Evolutionary conservation across 2,329 filamentous ascomycete species (phyloP), one percentile per base, ranked within the genome.

Genomic region (Elsinoe necatrix): DNA sequence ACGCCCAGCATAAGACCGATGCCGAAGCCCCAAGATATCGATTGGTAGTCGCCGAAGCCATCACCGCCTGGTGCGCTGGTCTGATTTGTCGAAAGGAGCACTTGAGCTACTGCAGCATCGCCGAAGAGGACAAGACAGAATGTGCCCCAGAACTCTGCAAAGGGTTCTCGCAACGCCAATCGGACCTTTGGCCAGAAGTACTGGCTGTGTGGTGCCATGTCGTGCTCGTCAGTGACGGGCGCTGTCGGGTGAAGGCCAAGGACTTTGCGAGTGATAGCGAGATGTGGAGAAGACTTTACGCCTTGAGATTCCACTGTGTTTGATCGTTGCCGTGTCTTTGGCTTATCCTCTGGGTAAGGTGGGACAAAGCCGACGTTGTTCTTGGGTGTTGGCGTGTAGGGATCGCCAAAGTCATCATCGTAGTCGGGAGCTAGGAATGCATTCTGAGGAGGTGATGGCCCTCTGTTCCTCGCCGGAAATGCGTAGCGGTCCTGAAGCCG

Each of bases 1-100:
- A 87, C 79, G 3, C 84, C 71, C 1, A 72, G 63, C 70, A 73
- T 71, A 3, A 71, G 66, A 1, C 68, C 68, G 5, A 71, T 54
- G 1, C 64, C 67, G 67, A 71, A 73, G 35, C 71, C 72, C 73
- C 73, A 75, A 4, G 65, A 69, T 18, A 75, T 73, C 4, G 63
- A 68, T 51, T 74, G 71, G 56, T 75, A 75, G 6, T 63, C 51
- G 1, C 73, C 73, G 56, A 69, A 75, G 0, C 73, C 72, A 29
- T 71, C 67, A 0, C 68, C 71, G 1, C 73, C 72, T 0, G 73
- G 73, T 4, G 72, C 73, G 11, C 65, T 66, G 6, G 61, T 64
- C 54, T 72, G 64, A 0, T 68, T 68, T 0, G 66, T 64, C 27
- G 67, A 71, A 21, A 75, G 63, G 14, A 75, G 52, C 0, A 74